phyloP scores from a whole-genome alignment of 2,329 filamentous ascomycete genomes.

The Lithohypha guttulata region DNA sequence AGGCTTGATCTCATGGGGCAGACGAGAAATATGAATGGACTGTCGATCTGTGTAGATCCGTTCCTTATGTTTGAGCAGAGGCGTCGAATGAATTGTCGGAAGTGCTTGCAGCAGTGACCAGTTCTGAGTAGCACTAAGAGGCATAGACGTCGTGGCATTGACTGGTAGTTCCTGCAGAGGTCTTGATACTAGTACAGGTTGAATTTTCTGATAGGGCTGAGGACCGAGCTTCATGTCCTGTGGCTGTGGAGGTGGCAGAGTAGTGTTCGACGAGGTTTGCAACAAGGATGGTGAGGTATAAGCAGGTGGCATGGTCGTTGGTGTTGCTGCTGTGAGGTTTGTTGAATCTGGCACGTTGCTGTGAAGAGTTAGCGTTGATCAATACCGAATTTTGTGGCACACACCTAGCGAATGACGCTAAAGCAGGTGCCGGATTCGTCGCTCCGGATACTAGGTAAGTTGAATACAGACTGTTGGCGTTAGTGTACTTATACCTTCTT shows the following conservation, averaged over 20 bases:
- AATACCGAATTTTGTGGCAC: neutral
- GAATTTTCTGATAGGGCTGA: neutral
- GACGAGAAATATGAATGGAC: conserved; percentile 14
- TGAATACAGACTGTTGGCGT: too few relatives aligned
- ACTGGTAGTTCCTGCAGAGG: neutral
- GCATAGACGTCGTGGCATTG: neutral
- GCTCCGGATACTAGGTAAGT: too few relatives aligned
- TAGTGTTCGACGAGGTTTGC: too few relatives aligned
- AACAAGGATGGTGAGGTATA: too few relatives aligned
- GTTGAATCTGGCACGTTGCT: conserved; percentile 1
- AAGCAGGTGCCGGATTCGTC: neutral
- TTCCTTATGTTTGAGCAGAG: neutral
- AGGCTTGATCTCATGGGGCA: conserved; percentile 13
- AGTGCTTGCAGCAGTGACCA: neutral
- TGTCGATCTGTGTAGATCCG: conserved; percentile 13
- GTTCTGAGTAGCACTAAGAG: neutral
- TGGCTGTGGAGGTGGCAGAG: neutral
- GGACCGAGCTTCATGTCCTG: too few relatives aligned
- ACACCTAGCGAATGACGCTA: conserved; percentile 4
- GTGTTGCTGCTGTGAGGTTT: too few relatives aligned
- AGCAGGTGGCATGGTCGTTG: too few relatives aligned
- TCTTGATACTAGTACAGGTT: neutral
- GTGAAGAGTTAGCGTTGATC: neutral
- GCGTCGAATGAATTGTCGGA: conserved; percentile 7
- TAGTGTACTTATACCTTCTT: conserved; percentile 1